Conservation (phyloP, 1,284 basidiomycete genomes). For the Cryptococcus wingfieldii region DNA sequence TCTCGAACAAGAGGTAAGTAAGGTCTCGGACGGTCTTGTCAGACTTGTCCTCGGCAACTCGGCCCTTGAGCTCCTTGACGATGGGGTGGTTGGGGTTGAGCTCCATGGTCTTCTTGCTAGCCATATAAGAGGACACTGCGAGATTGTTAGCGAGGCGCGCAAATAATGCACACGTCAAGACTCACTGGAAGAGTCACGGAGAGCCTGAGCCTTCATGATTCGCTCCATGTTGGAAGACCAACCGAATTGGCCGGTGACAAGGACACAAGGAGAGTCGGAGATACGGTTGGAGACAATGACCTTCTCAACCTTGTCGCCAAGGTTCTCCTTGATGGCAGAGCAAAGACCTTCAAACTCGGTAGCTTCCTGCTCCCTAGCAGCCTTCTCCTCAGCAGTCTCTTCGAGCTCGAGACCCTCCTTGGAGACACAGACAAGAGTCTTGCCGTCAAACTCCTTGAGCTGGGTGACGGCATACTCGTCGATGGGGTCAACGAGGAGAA, state of each 20-base stretch:
- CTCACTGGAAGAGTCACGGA: conserved; percentile 82
- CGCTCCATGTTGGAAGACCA: conserved; percentile 99
- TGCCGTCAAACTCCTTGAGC: conserved; percentile 98
- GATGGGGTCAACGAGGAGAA: conserved; percentile 96
- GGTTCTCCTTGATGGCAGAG: conserved; percentile 94
- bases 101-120: conserved; percentile 98
- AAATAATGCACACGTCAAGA: not conserved
- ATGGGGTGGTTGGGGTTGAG: conserved; percentile 93
- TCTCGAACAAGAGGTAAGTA: conserved; percentile 94
- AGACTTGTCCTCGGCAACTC: conserved; percentile 93
- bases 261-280: conserved; percentile 89
- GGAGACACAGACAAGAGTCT: conserved; percentile 96
- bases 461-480: conserved; percentile 97
- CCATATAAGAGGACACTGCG: conserved; percentile 99
- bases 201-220: conserved; percentile 99
- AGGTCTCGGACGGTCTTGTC: conserved; percentile 98
- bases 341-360: conserved; percentile 84
- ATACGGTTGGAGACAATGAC: conserved; percentile 98
- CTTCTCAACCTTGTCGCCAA: conserved; percentile 99
- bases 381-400: conserved; percentile 98
- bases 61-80: conserved; percentile 91
- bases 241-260: conserved; percentile 97
- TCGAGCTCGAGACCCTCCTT: conserved; percentile 99
- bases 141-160: not conserved
- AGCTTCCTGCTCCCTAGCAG: conserved; percentile 78